Conservation (phyloP, 2,329 filamentous ascomycete species). For the Trichoderma citrinoviride region DNA sequence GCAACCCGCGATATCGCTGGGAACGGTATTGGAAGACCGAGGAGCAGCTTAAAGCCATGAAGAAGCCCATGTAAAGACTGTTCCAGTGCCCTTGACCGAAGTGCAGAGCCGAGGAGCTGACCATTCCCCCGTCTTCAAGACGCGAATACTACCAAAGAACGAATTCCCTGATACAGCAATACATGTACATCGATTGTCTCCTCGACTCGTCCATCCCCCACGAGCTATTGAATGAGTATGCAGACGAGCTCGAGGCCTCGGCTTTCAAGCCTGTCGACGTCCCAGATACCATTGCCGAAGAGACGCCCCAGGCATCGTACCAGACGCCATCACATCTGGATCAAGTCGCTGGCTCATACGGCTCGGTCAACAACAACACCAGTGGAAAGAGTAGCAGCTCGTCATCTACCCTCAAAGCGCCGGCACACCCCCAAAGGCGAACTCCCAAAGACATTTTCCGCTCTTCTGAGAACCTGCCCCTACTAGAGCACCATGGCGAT, state of each 20-base stretch:
- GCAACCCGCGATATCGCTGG: slow-evolving; percentile 82
- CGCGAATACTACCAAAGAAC: slow-evolving; percentile 85
- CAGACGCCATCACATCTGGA: slow-evolving; percentile 28
- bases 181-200: slow-evolving; percentile 87
- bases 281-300: slow-evolving; percentile 74
- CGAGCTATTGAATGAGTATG: slow-evolving; percentile 87
- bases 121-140: slow-evolving; percentile 36
- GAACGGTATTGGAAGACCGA: slow-evolving; percentile 82
- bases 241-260: slow-evolving; percentile 55
- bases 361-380: slow-evolving; percentile 29
- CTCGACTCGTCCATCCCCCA: slow-evolving; percentile 92
- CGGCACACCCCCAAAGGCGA: slow-evolving; percentile 58
- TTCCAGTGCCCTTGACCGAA: neutral
- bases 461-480: slow-evolving; percentile 64
- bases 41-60: slow-evolving; percentile 68
- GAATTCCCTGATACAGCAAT: slow-evolving; percentile 86
- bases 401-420: slow-evolving; percentile 25
- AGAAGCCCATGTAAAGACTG: slow-evolving; percentile 60
- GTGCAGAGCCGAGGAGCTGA: neutral
- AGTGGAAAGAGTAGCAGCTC: slow-evolving; percentile 33
- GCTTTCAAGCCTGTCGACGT: slow-evolving; percentile 57
- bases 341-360: slow-evolving; percentile 30
- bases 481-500: slow-evolving; percentile 51
- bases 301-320: slow-evolving; percentile 42
- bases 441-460: slow-evolving; percentile 87